Evolutionary conservation across 2,329 filamentous ascomycete genomes (phyloP).

Genomic region (Scedosporium minutisporum): DNA sequence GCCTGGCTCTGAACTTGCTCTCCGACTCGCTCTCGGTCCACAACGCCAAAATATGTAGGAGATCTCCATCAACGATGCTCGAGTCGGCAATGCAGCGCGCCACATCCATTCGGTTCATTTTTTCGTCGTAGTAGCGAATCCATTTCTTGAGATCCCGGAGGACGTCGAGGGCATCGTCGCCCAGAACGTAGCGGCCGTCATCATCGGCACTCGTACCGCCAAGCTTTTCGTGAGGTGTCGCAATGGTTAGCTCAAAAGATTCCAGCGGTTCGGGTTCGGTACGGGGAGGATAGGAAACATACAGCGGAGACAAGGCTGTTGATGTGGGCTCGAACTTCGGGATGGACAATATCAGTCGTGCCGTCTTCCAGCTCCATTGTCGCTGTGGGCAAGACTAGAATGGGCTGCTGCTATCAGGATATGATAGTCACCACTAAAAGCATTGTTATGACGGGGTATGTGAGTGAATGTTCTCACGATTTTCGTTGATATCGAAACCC

Average conservation of each 20-base stretch:
- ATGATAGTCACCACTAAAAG: neutral
- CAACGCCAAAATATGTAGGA: conserved; percentile 77
- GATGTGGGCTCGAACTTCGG: conserved; percentile 86
- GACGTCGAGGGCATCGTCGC: conserved; percentile 86
- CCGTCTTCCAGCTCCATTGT: conserved; percentile 46
- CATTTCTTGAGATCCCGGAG: conserved; percentile 90
- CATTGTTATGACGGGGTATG: neutral
- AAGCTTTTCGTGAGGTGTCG: conserved; percentile 45
- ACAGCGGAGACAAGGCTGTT: conserved; percentile 90
- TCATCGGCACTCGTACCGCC: conserved; percentile 74
- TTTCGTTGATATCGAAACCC: neutral
- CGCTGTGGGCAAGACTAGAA: conserved; percentile 2
- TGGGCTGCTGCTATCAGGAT: neutral
- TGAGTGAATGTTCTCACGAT: neutral
- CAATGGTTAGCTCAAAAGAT: conserved; percentile 1
- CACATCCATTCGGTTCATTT: conserved; percentile 87
- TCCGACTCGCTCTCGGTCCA: conserved; percentile 68
- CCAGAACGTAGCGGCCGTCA: conserved; percentile 75
- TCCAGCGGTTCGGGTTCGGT: too few species aligned
- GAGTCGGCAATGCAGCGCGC: conserved; percentile 85
- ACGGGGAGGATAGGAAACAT: conserved; percentile 26
- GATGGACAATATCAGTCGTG: conserved; percentile 61
- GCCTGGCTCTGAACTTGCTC: conserved; percentile 65
- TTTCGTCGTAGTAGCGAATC: conserved; percentile 90
- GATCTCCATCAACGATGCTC: conserved; percentile 81